Percentiles rank a stretch among this genome's conserved stretches.
phyloP scores from a whole-genome alignment of 2,329 filamentous ascomycete species.

The Xylogone sp. region DNA sequence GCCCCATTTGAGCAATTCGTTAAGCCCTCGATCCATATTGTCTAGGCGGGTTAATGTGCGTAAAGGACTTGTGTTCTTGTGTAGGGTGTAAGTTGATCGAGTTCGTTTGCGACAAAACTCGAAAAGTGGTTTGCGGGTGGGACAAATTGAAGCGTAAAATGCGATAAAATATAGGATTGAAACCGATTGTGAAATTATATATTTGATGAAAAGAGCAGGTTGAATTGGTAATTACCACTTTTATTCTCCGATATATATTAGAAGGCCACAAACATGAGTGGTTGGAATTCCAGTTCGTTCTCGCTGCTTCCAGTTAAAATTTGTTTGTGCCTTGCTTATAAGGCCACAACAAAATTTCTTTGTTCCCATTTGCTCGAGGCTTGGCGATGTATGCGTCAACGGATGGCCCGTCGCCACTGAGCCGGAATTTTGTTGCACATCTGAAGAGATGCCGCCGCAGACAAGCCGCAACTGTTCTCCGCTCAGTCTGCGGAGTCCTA shows the following conservation, averaged over 20 bases:
- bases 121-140: too few species aligned
- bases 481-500: not conserved
- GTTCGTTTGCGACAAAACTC: too few species aligned
- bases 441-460: not conserved
- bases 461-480: not conserved
- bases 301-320: not conserved
- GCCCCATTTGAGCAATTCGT: constrained; percentile 31
- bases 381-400: not conserved
- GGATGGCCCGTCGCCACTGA: not conserved
- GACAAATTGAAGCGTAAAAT: too few species aligned
- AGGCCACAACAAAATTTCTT: not conserved
- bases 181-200: too few species aligned
- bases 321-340: not conserved
- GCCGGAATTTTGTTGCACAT: not conserved
- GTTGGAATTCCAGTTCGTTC: not conserved
- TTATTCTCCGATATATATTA: too few species aligned
- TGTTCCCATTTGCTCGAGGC: not conserved
- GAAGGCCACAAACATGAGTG: not conserved
- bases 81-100: not conserved
- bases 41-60: constrained; percentile 1
- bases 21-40: constrained; percentile 27
- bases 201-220: too few species aligned
- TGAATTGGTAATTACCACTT: too few species aligned
- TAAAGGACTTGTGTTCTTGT: constrained; percentile 3
- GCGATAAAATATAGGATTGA: too few species aligned